Percentiles rank a stretch among this genome's conserved stretches.
These are phyloP conservation scores for Dactylonectria macrodidyma DNA, from an alignment of 2,329 filamentous ascomycete genomes.

Conservation along the genomic window DNA sequence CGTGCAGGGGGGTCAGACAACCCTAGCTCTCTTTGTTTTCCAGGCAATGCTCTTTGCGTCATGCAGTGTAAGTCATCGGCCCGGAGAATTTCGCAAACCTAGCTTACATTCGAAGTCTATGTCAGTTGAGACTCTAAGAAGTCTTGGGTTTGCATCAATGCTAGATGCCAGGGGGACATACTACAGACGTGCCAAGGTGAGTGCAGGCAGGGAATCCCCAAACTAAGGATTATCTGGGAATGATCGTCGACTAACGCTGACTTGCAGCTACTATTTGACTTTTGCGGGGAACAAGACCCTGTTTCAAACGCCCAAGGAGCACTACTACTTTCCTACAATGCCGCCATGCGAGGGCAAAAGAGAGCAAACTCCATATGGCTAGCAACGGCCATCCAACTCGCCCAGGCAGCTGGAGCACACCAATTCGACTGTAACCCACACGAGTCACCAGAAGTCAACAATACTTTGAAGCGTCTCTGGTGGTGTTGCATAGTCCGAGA, in stretches of 20 bases:
- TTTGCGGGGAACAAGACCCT: conserved; percentile 23
- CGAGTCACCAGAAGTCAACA: conserved; percentile 6
- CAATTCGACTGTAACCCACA: conserved; percentile 14
- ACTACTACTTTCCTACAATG: conserved; percentile 29
- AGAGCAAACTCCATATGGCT: conserved; percentile 34
- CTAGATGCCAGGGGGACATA: conserved; percentile 29
- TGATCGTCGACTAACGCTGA: not conserved
- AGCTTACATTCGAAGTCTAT: conserved; percentile 27
- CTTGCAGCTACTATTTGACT: conserved; percentile 30
- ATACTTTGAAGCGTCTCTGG: conserved; percentile 34
- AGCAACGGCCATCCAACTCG: conserved; percentile 33
- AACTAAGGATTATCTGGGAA: not conserved
- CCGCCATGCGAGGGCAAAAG: conserved; percentile 30
- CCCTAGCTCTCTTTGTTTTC: conserved; percentile 29
- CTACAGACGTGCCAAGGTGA: conserved; percentile 33
- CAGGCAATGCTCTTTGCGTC: conserved; percentile 36
- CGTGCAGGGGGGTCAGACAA: not conserved
- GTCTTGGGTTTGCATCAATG: conserved; percentile 30
- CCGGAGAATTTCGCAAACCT: not conserved
- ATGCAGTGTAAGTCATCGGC: conserved; percentile 22
- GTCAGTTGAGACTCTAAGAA: conserved; percentile 12
- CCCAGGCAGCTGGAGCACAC: conserved; percentile 29
- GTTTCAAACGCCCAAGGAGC: conserved; percentile 30
- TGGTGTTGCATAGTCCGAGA: conserved; percentile 39
- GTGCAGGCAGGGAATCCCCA: too few relatives aligned